Base-by-base conservation (phyloP, 192 early-diverging fungal genomes). In the Coemansia sp. region DNA sequence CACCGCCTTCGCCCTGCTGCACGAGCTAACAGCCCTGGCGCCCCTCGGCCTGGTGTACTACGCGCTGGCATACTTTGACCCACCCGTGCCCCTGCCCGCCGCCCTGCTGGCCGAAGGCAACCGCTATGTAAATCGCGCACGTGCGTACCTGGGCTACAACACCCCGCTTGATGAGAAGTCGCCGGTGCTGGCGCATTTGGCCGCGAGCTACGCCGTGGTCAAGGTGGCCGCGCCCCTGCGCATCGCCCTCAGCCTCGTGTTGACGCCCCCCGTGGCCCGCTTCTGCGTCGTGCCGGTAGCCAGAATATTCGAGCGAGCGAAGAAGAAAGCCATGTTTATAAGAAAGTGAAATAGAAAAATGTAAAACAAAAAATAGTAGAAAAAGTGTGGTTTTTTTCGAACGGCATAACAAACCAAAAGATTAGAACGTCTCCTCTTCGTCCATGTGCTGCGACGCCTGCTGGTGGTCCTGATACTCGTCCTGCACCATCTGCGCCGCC, bases 21-120 rank as follows among this genome's bases (percentile, higher is more conserved):
- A 96, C 67, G 92, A 96, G 73, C 50, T 93, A 3, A 96, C 94
- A 2, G 94, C 92, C 2, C 71, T 96, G 21, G 71, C 86, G 1
- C 94, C 92, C 9, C 67, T 96, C 22, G 85, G 85, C 0, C 56
- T 87, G 11, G 59, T 93, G 17, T 96, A 93, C 68, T 88, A 82
- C 55, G 50, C 70, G 11, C 78, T 94, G 17, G 58, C 66, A 21
- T 59, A 69, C 52, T 81, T 76, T 15, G 81, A 81, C 7, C 22
- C 87, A 5, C 57, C 75, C n/a, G 78, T 88, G 7, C 87, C 89
- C 3, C 71, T 93, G 19, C 89, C 92, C 0, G 82, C 88, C 23
- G 61, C 72, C 18, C 64, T 84, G 6, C 69, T 90, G 17, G 71
- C 76, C 21, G 72, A 83, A 30, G 74, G 85, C 4, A 79, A 91